phyloP scores from a whole-genome alignment of 163 green algal species.

The Prototheca cutis region DNA sequence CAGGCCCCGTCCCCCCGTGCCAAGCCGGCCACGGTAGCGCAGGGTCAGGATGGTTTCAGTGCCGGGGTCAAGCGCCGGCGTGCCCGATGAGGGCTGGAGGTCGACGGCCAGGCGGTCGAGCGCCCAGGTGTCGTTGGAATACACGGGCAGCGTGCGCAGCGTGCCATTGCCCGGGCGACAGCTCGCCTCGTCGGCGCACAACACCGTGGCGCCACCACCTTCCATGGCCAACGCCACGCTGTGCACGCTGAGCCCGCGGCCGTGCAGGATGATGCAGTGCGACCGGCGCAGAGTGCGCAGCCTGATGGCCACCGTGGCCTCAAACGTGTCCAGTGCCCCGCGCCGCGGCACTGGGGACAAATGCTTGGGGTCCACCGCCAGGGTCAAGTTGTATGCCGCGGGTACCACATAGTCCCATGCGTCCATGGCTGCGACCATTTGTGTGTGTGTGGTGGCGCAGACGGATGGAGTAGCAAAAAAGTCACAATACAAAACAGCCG shows the following conservation, averaged over 20 bases:
- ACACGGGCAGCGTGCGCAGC: background rate
- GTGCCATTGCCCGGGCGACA: background rate
- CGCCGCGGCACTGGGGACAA: too few species aligned
- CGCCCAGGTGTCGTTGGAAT: background rate
- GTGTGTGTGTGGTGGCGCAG: too few species aligned
- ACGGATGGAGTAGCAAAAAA: too few species aligned
- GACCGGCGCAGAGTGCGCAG: background rate
- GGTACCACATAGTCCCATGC: background rate
- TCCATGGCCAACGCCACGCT: background rate
- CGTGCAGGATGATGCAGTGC: constrained; percentile 8
- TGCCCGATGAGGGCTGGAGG: too few species aligned
- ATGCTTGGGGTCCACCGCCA: background rate
- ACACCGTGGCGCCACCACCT: background rate
- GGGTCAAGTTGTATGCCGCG: background rate
- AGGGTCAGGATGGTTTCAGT: background rate
- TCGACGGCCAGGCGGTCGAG: constrained; percentile 3
- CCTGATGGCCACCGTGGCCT: background rate
- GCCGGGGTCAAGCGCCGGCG: background rate
- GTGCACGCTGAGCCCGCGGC: background rate
- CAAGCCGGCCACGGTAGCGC: constrained; percentile 1
- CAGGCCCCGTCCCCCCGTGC: constrained; percentile 17
- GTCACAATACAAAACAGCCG: too few species aligned
- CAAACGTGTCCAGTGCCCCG: too few species aligned
- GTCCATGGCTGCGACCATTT: too few species aligned
- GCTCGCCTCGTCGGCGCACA: background rate